Evolutionary conservation across 139 green algal species (phyloP), one percentile per base, ranked within the genome.

Genomic region (Chlorella sp.): DNA sequence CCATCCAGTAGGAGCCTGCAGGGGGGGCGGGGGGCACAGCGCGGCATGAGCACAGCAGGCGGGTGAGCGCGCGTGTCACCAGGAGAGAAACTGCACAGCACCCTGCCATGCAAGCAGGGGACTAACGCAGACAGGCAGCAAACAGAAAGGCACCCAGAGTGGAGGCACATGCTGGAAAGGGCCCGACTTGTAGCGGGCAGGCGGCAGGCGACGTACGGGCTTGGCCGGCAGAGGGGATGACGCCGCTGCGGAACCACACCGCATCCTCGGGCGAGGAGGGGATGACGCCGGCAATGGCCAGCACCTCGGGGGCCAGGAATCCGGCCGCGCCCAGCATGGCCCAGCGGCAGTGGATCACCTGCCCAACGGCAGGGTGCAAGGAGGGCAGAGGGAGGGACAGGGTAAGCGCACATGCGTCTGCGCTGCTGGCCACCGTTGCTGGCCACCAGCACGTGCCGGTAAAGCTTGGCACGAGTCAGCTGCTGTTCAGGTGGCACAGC

Each of bases 271-370:
- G 86, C 36, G 60, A 91, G 90, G 92, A 81, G 22, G 98, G 98
- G 88, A 98, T 98, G 28, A 98, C 24, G 88, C 97, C 97, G 0
- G 89, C 87, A 19, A 81, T 91, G 89, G 94, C 96, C 75, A 99
- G 96, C 37, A 98, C 92, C 95, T 99, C 98, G 30, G 98, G 98
- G n/a, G 95, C 96, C 68, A 99, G 95, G 92, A 94, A 97, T 88
- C 98, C 98, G 34, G 96, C 98, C n/a, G 96, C 96, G 75, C 98
- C 98, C 32, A 99, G 95, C 98, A 99, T 99, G 79, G 98, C 98
- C 93, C 94, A 99, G 92, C 97, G 94, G 73, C 92, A 90, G 96
- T 98, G 92, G 94, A 97, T 96, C 37, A 98, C 93, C 94, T 84
- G 81, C 60, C 12, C 32, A 30, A 57, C 26, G 30, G n/a, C n/a